These are phyloP conservation scores for Striga hermonthica DNA, from an alignment of 305 asterid genomes.

Conservation along the genomic window DNA sequence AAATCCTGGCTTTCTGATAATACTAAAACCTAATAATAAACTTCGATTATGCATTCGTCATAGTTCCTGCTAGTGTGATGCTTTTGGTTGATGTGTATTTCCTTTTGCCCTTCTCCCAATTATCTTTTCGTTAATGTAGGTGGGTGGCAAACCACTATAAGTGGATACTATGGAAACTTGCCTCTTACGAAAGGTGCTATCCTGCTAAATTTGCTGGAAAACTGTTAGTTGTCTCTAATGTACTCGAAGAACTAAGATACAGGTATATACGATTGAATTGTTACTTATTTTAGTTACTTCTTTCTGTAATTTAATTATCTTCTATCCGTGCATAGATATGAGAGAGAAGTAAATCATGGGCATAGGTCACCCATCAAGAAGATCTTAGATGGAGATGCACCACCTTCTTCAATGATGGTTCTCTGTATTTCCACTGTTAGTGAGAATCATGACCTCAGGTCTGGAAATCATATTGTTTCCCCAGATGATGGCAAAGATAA, in stretches of 20 bases:
- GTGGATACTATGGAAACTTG: constrained; percentile 96
- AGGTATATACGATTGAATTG: constrained; percentile 44
- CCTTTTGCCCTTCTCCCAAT: background rate
- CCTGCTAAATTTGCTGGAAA: constrained; percentile 66
- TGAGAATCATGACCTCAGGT: constrained; percentile 36
- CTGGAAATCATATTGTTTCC: constrained; percentile 41
- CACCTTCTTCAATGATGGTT: constrained; percentile 81
- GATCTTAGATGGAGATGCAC: constrained; percentile 81
- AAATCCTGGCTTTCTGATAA: constrained; percentile 12
- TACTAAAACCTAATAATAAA: constrained; percentile 10
- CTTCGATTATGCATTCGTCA: constrained; percentile 18
- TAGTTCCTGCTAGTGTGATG: constrained; percentile 6
- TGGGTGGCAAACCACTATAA: constrained; percentile 91
- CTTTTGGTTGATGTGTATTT: background rate
- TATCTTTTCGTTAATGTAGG: constrained; percentile 40
- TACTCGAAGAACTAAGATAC: constrained; percentile 82
- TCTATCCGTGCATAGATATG: constrained; percentile 56
- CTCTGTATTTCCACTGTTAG: constrained; percentile 73
- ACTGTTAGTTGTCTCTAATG: constrained; percentile 63
- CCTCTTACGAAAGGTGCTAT: constrained; percentile 82
- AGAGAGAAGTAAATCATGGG: constrained; percentile 87
- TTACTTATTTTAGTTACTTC: constrained; percentile 24
- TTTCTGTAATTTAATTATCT: constrained; percentile 30
- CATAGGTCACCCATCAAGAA: constrained; percentile 85
- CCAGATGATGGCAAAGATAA: constrained; percentile 34